Evolutionary conservation across 352 stramenopile genomes (phyloP), one percentile per base, ranked within the genome.

Genomic region (Peronospora farinosa): DNA sequence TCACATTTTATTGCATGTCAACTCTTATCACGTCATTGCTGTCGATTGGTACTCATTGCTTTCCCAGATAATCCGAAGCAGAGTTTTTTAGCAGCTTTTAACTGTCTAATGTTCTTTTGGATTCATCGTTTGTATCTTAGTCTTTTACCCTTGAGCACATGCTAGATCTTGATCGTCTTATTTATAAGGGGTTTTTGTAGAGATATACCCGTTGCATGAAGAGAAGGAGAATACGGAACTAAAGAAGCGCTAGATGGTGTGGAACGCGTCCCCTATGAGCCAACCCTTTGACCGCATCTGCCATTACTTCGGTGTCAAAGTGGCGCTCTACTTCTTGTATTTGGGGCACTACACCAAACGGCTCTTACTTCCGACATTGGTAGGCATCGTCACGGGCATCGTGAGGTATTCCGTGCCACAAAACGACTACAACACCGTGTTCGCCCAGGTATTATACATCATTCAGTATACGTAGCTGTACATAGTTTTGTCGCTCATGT

Each of bases 251-350:
- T 92, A 78, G 81, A 85, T 92, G 43, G 57, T 72, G 40, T 86
- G 72, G 70, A 74, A 76, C 48, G 71, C 69, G 40, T 72, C 69
- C 16, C 74, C 81, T 1, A 88, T 88, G 81, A 77, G 67, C 40
- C 81, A 92, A 57, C 81, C 81, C 0, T 87, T 92, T 38, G 74
- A 90, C 46, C 69, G 71, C 19, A 84, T 92, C 44, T 85, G 81
- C 50, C 69, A 86, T 47, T 92, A 92, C 60, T 92, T 90, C 63
- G 81, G 81, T 43, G 78, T 85, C 51, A 87, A 98, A 64, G 88
- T 99, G 48, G 88, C 88, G 16, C 95, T 98, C 49, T 98, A 98
- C 71, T 98, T 98, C 63, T 69, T 96, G 30, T 99, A 96, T 81
- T 55, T 98, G 17, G 91, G 97, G 11, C 92, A 98, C 67, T 96